Base-by-base conservation (phyloP, 768 basidiomycete species). In the Hygrocybe punicea region DNA sequence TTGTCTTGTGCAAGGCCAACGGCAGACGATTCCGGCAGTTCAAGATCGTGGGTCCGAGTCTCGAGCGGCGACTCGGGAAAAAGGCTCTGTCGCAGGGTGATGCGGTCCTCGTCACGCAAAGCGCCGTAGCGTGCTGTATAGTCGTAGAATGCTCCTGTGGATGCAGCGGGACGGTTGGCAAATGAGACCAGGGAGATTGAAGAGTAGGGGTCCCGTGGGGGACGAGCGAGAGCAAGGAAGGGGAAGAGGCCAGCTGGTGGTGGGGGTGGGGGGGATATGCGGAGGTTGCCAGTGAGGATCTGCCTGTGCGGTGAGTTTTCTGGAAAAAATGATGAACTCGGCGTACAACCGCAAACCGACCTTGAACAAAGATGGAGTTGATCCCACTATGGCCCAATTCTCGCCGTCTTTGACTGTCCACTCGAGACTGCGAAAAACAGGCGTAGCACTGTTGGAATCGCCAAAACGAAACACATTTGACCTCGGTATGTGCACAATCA, bases 71-170 rank as follows among this genome's bases (percentile, higher is more conserved):
- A 78, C 58, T 84, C 80, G 2, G 81, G 78, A 59, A 84, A 80
- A 74, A 93, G 80, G 57, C 80, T 85, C 63, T 94, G 77, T 7
- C 86, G 77, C 21, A 95, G 78, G 0, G 94, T 92, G 52, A 85
- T 69, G 25, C 81, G 80, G 65, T 96, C 95, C 65, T 88, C 91
- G 16, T 96, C 94, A 16, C 89, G 77, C 37, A 93, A 81, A 0
- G 91, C 88, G 19, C 91, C 93, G 67, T 98, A 98, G 2, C 94
- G 84, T 2, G 94, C 93, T 0, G 93, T 89, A 65, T 89, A 97
- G 72, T 98, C 95, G 58, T 89, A 89, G 73, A 98, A 98, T 10
- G 81, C 89, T 7, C 87, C 85, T 0, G 83, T 83, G 0, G 78
- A 73, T 1, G 76, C 75, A 17, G 79, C 75, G 1, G 79, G 75